phyloP scores from a whole-genome alignment of 2,329 filamentous ascomycete genomes.

The Shiraia sp. region DNA sequence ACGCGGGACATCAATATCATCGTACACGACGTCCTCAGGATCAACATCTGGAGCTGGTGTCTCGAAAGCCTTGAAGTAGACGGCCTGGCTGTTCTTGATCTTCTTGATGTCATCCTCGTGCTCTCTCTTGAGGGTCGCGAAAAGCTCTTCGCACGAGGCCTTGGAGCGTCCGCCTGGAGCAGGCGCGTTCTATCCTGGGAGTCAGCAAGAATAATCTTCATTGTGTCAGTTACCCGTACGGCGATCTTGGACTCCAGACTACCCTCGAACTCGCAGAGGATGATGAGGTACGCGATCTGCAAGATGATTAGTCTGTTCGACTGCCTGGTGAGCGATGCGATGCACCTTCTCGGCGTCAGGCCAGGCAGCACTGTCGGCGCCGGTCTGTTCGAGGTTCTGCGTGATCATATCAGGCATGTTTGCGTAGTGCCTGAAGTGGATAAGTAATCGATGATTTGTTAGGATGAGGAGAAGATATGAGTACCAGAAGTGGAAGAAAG shows the following conservation, averaged over 20 bases:
- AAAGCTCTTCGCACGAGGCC: conserved; percentile 30
- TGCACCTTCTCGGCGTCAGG: conserved; percentile 25
- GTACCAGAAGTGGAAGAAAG: too few relatives aligned
- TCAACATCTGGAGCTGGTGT: too few relatives aligned
- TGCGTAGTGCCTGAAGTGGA: too few relatives aligned
- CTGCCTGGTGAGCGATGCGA: background rate
- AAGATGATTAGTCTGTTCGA: conserved; percentile 5
- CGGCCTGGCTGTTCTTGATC: conserved; percentile 15
- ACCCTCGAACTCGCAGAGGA: conserved; percentile 22
- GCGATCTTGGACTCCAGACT: conserved; percentile 20
- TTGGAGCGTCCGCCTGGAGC: conserved; percentile 25
- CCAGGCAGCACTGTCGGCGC: conserved; percentile 20
- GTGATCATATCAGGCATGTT: background rate
- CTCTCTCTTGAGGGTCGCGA: conserved; percentile 28
- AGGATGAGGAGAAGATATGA: background rate
- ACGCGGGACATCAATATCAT: too few relatives aligned
- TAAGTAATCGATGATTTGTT: background rate
- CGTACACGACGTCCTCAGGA: too few relatives aligned
- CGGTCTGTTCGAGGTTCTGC: conserved; percentile 4
- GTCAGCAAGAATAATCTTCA: background rate
- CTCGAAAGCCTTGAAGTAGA: too few relatives aligned
- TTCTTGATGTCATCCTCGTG: conserved; percentile 28
- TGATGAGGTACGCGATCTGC: conserved; percentile 25
- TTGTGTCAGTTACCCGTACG: too few relatives aligned
- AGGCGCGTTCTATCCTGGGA: conserved; percentile 18